phyloP scores from a whole-genome alignment of 768 basidiomycete genomes.

The Filobasidium wieringae region DNA sequence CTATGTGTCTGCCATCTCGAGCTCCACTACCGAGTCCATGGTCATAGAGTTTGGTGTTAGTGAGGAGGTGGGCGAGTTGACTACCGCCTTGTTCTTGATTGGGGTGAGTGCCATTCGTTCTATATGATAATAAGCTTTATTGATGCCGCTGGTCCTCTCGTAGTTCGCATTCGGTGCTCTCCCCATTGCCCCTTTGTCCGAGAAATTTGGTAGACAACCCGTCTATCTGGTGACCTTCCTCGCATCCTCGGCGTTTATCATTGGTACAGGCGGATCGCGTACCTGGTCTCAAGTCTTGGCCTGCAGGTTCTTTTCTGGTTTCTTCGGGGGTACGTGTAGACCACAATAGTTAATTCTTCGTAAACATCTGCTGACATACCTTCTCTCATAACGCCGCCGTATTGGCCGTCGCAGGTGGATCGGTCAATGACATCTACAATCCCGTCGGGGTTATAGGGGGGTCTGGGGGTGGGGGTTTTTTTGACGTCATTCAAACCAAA shows the following conservation, averaged over 20 bases:
- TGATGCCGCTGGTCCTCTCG: not conserved
- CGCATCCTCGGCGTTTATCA: not conserved
- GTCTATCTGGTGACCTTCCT: conserved; percentile 1
- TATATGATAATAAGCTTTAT: not conserved
- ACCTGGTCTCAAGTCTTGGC: not conserved
- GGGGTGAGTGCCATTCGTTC: not conserved
- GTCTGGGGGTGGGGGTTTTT: too few species aligned
- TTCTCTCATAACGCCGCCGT: not conserved
- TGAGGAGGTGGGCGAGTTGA: not conserved
- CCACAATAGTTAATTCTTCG: not conserved
- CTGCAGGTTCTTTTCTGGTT: conserved; percentile 1
- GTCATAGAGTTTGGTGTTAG: not conserved
- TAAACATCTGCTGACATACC: not conserved
- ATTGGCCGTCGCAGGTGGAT: not conserved
- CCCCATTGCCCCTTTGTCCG: not conserved
- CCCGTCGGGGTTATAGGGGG: too few species aligned
- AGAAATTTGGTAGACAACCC: not conserved
- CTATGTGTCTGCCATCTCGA: not conserved
- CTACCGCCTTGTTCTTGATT: not conserved
- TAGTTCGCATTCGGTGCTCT: conserved; percentile 8
- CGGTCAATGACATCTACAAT: not conserved
- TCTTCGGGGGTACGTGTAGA: conserved; percentile 3
- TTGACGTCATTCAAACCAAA: too few species aligned
- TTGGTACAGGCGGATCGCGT: not conserved
- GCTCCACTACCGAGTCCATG: not conserved